These are phyloP conservation scores for Leccinellum albellum DNA, from an alignment of 768 basidiomycete species.

Conservation along the genomic window DNA sequence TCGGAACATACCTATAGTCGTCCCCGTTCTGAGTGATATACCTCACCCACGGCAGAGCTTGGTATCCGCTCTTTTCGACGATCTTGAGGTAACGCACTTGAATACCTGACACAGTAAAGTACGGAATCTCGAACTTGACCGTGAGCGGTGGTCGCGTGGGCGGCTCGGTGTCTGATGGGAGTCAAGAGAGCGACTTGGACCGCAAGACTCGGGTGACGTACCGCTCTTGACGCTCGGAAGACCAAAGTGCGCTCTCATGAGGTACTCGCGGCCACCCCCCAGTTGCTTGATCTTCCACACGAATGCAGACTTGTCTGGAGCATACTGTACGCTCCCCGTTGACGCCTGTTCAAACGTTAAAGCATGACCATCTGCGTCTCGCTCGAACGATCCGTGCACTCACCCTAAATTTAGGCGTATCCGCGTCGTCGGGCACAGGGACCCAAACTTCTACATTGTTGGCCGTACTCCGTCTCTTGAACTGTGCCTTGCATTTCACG, in stretches of 20 bases:
- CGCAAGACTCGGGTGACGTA: constrained; percentile 35
- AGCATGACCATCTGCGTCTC: not conserved
- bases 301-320: constrained; percentile 96
- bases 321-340: constrained; percentile 94
- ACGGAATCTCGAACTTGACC: constrained; percentile 97
- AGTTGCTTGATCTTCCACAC: constrained; percentile 99
- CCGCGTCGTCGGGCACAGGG: constrained; percentile 98
- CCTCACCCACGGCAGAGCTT: constrained; percentile 93
- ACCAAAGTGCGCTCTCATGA: constrained; percentile 98
- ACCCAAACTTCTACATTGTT: constrained; percentile 99
- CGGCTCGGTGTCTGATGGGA: constrained; percentile 52
- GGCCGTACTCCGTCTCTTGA: constrained; percentile 93
- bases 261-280: constrained; percentile 91
- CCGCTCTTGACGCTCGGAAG: constrained; percentile 90
- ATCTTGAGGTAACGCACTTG: constrained; percentile 98
- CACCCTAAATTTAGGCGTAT: constrained; percentile 95
- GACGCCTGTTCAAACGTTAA: constrained; percentile 59
- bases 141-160: constrained; percentile 87
- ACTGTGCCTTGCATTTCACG: constrained; percentile 95
- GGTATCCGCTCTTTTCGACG: constrained; percentile 97
- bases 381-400: not conserved
- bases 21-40: constrained; percentile 92
- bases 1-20: constrained; percentile 68
- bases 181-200: not conserved
- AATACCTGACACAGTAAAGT: constrained; percentile 96